Percentiles rank a stretch among this genome's conserved stretches.
phyloP scores from a whole-genome alignment of 768 basidiomycete genomes.

The Pilatotrama ljubarskyi region DNA sequence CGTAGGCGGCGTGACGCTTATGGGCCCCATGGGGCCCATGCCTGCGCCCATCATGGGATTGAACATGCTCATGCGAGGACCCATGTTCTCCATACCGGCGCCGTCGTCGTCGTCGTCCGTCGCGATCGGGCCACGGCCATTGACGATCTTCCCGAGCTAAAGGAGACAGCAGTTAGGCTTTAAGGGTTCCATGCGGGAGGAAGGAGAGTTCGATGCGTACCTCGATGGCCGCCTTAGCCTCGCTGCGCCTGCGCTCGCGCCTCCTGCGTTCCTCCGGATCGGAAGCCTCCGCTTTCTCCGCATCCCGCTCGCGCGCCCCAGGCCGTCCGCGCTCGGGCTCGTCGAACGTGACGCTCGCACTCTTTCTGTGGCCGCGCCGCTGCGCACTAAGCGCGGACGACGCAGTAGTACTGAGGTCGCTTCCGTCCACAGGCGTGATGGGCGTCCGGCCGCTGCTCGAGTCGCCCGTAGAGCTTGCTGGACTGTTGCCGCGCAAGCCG shows the following conservation, averaged over 20 bases:
- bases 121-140: constrained; percentile 64
- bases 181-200: background rate
- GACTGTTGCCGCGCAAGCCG: constrained; percentile 56
- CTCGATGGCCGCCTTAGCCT: constrained; percentile 88
- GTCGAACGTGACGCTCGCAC: constrained; percentile 70
- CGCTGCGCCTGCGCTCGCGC: constrained; percentile 72
- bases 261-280: constrained; percentile 53
- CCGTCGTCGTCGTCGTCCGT: constrained; percentile 39
- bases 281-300: constrained; percentile 21
- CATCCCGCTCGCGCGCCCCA: constrained; percentile 32
- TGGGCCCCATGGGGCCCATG: constrained; percentile 19
- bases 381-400: constrained; percentile 24
- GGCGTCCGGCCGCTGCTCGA: constrained; percentile 78
- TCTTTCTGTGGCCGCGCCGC: constrained; percentile 45
- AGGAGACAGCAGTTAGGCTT: background rate
- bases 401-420: constrained; percentile 45
- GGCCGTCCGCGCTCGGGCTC: constrained; percentile 40
- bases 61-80: constrained; percentile 38
- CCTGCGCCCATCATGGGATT: constrained; percentile 33
- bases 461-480: constrained; percentile 83
- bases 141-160: constrained; percentile 86
- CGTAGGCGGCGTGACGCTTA: constrained; percentile 27
- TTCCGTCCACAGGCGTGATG: constrained; percentile 77
- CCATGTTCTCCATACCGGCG: constrained; percentile 30
- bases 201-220: constrained; percentile 46